Percentiles rank a stretch among this genome's conserved stretches.
Evolutionary conservation across 1,139 yeast species (phyloP).

Genomic region (Groenewaldozyma sp.): DNA sequence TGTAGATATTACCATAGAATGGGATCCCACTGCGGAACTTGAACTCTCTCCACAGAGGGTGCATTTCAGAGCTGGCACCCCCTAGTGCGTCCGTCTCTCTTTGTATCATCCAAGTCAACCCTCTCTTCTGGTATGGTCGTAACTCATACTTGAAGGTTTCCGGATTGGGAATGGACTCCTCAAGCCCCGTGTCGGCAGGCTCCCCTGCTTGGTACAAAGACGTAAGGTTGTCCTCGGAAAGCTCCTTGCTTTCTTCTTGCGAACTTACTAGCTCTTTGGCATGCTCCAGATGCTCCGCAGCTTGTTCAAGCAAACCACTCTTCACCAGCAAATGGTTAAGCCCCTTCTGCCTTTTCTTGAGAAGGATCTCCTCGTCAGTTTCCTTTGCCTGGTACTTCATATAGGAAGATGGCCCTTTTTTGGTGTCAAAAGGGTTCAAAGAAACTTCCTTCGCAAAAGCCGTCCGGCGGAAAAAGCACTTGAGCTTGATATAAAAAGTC

Average conservation of each 20-base stretch:
- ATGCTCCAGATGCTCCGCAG: conserved; percentile 11
- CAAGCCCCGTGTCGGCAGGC: conserved; percentile 38
- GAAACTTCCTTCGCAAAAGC: conserved; percentile 38
- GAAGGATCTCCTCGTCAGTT: conserved; percentile 44
- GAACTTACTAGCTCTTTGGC: conserved; percentile 15
- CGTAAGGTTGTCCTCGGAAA: conserved; percentile 65
- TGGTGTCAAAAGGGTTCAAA: conserved; percentile 7
- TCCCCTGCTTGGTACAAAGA: conserved; percentile 60
- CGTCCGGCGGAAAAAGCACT: conserved; percentile 45
- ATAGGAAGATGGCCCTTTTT: conserved; percentile 10
- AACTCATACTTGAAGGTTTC: conserved; percentile 49
- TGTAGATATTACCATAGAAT: conserved; percentile 75
- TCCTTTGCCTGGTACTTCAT: conserved; percentile 33
- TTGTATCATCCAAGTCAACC: conserved; percentile 71
- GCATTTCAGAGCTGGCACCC: conserved; percentile 37
- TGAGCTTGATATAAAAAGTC: conserved; percentile 52
- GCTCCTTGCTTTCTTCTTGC: conserved; percentile 34
- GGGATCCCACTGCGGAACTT: conserved; percentile 38
- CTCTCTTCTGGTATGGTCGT: conserved; percentile 69
- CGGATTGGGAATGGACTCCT: conserved; percentile 55
- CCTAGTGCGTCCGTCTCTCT: conserved; percentile 31
- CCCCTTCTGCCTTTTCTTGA: conserved; percentile 50
- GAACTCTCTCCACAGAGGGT: conserved; percentile 81
- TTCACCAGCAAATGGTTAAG: conserved; percentile 44
- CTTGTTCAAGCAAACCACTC: conserved; percentile 33